These are phyloP conservation scores for Flaveria robusta DNA, from an alignment of 129 eudicot genomes.

Conservation along the genomic window DNA sequence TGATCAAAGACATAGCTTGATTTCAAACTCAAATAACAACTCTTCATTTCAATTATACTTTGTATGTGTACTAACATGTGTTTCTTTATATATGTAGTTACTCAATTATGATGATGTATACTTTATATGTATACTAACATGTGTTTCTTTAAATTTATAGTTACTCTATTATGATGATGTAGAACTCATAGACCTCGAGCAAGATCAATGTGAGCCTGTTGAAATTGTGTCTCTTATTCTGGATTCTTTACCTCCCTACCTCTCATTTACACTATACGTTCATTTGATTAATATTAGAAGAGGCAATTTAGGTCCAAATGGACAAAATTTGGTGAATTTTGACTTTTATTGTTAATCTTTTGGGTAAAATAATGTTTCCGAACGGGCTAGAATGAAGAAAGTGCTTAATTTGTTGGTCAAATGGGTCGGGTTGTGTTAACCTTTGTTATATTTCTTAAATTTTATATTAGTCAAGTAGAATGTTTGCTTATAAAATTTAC, in stretches of 20 bases:
- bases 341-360: not conserved
- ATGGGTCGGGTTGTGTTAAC: not conserved
- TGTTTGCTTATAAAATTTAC: too few species aligned
- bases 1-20: not conserved
- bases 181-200: slow-evolving; percentile 29
- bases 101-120: slow-evolving; percentile 7
- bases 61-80: not conserved
- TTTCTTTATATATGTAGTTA: slow-evolving; percentile 32
- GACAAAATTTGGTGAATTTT: not conserved
- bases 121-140: not conserved
- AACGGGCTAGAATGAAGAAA: not conserved
- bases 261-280: not conserved
- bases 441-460: too few species aligned
- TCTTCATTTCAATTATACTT: not conserved
- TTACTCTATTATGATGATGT: slow-evolving; percentile 29
- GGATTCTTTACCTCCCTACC: slow-evolving; percentile 25
- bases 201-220: slow-evolving; percentile 31
- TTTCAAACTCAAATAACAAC: too few species aligned
- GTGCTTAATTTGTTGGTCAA: not conserved
- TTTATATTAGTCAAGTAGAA: too few species aligned
- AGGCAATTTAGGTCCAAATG: too few species aligned
- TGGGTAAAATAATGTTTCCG: not conserved
- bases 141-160: slow-evolving; percentile 26
- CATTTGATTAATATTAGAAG: too few species aligned
- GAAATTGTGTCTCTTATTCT: slow-evolving; percentile 28